Conservation (phyloP, 208 protist genomes). For the Leishmania martiniquensis region DNA sequence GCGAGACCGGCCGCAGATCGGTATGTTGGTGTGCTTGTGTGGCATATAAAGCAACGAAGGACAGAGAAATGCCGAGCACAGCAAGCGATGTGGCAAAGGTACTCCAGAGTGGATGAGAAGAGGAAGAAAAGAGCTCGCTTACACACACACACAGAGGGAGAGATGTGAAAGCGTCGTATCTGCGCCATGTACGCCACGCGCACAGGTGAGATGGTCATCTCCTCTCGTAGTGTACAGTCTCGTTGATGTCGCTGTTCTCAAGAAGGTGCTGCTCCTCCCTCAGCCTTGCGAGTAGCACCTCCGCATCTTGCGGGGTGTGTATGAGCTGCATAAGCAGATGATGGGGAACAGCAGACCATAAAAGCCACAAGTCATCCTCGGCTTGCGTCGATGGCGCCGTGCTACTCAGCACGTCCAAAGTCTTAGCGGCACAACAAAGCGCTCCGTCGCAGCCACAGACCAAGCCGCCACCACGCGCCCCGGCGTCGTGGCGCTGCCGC, state of each 20-base stretch:
- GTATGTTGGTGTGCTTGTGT: neutral
- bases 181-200: neutral
- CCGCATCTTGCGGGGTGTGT: conserved; percentile 35
- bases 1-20: neutral
- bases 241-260: no score
- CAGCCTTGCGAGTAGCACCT: conserved; percentile 26
- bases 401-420: neutral
- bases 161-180: neutral
- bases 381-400: neutral
- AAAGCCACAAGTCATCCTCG: neutral
- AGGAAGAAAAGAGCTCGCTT: neutral
- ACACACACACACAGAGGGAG: neutral
- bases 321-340: conserved; percentile 23
- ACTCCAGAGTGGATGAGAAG: neutral
- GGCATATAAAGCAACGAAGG: neutral
- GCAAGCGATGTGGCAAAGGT: neutral
- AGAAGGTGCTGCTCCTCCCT: conserved; percentile 27
- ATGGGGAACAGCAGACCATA: conserved; percentile 27
- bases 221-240: neutral
- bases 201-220: neutral
- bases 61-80: neutral
- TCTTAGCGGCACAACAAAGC: neutral
- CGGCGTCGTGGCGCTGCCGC: neutral
- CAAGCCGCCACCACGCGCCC: neutral
- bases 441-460: neutral